These are phyloP conservation scores for Triticum dicoccoides DNA, from an alignment of 176 grass and related monocot species.

Conservation along the genomic window DNA sequence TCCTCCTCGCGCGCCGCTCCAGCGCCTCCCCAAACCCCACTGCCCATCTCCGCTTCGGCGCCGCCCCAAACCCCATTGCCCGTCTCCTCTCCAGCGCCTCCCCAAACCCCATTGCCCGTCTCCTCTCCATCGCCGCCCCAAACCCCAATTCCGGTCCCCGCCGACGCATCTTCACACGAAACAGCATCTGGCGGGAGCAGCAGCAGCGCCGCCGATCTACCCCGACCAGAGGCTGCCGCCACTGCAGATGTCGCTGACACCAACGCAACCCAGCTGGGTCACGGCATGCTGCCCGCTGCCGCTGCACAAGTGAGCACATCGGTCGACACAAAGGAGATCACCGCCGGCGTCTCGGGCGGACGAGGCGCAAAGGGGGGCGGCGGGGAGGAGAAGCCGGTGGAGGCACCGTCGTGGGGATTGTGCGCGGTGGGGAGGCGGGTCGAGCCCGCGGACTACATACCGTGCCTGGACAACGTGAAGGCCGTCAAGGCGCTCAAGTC, in stretches of 20 bases:
- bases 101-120: background rate
- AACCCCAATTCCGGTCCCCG: background rate
- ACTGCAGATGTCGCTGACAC: background rate
- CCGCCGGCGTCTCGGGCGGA: background rate
- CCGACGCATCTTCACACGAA: background rate
- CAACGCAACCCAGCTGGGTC: background rate
- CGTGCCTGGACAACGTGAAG: slow-evolving; percentile 83
- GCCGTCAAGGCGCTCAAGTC: slow-evolving; percentile 74
- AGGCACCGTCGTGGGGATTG: slow-evolving; percentile 51
- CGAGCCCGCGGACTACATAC: slow-evolving; percentile 72
- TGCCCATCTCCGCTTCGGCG: background rate
- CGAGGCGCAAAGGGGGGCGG: slow-evolving; percentile 3
- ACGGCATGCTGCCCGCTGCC: background rate
- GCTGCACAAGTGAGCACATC: background rate
- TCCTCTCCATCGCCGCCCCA: background rate
- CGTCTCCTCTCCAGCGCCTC: background rate
- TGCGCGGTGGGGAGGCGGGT: slow-evolving; percentile 63
- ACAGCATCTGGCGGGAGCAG: background rate
- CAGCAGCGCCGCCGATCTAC: background rate
- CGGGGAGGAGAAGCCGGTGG: slow-evolving; percentile 28
- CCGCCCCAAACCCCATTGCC: background rate
- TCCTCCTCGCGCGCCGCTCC: background rate
- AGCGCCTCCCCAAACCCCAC: background rate
- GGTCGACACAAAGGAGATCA: background rate
- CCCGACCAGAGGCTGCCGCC: background rate